Evolutionary conservation across 2,329 filamentous ascomycete genomes (phyloP).

Genomic region (Mariannaea elegans): DNA sequence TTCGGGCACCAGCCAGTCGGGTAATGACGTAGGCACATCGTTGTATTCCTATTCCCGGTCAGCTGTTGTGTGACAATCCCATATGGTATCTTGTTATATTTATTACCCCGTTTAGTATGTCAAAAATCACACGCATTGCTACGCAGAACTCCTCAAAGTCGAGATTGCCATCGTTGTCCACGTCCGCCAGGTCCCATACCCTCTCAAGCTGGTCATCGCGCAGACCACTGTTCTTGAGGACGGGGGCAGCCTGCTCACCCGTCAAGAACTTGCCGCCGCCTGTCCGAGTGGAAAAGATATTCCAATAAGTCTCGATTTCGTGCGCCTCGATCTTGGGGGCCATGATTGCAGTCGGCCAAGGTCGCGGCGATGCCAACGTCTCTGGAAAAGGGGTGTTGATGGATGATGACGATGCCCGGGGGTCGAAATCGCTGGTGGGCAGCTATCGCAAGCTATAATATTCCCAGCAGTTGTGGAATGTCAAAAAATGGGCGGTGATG

Average conservation of each 20-base stretch:
- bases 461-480: conserved; percentile 26
- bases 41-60: conserved; percentile 73
- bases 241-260: conserved; percentile 68
- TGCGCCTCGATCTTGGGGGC: conserved; percentile 69
- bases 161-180: conserved; percentile 95
- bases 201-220: conserved; percentile 85
- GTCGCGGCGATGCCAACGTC: conserved; percentile 11
- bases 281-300: conserved; percentile 68
- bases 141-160: conserved; percentile 99
- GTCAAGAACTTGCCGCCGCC: conserved; percentile 68
- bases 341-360: conserved; percentile 51
- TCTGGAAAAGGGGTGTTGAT: conserved; percentile 2
- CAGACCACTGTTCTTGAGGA: conserved; percentile 70
- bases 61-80: conserved; percentile 21
- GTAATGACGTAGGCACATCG: conserved; percentile 85
- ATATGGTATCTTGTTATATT: conserved; percentile 1
- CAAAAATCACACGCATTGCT: conserved; percentile 97
- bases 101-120: conserved; percentile 89
- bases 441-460: conserved; percentile 21
- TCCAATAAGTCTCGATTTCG: conserved; percentile 73
- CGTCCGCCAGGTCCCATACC: conserved; percentile 97
- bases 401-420: conserved; percentile 6
- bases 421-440: neutral
- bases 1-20: conserved; percentile 97
- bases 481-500: conserved; percentile 16